Base-by-base conservation (phyloP, 768 basidiomycete species). In the Dentipellis sp. region DNA sequence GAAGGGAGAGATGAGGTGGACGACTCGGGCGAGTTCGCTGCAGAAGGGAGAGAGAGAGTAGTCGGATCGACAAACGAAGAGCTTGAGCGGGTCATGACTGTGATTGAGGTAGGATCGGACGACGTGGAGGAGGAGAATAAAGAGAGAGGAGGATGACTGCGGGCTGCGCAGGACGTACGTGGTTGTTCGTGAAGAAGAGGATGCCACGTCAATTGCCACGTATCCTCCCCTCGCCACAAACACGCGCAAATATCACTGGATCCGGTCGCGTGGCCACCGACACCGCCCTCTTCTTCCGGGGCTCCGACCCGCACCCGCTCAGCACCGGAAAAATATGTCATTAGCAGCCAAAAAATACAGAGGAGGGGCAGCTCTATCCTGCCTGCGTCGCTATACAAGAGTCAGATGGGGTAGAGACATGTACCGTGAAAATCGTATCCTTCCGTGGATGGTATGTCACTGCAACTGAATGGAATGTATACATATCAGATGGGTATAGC, bases 101-200 rank as follows among this genome's bases (percentile, higher is more conserved):
- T 29, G 6, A 29, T 29, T 29, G 29, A 3, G 29, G 6, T 3
- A 29, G 29, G 29, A 29, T 3, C 3, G 29, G 29, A 29, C 29
- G 29, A 29, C 29, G 29, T 29, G 29, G 29, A 29, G 8, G 42
- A 45, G 42, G 42, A 45, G n/a, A 19, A 45, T 45, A 45, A 45
- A 45, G 42, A 45, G 42, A n/a, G 29, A 37, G 36, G 40, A 36
- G 17, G 34, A 29, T 10, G 53, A 54, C 58, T 59, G 55, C 58
- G 60, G 42, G 47, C 35, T 8, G 42, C 42, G 60, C 60, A 61
- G 60, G 60, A 61, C 60, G 60, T 61, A 61, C 60, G 60, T 61
- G 60, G 60, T 47, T 58, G 60, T 61, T 60, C n/a, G 60, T 61
- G 53, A 61, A 59, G 50, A 61, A 59, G 35, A 45, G 17, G 3